A percentile compares a stretch with the other conserved stretches of the same genome.
These are phyloP conservation scores for Sphaerulina musiva DNA, from an alignment of 2,329 filamentous ascomycete genomes.

Conservation along the genomic window DNA sequence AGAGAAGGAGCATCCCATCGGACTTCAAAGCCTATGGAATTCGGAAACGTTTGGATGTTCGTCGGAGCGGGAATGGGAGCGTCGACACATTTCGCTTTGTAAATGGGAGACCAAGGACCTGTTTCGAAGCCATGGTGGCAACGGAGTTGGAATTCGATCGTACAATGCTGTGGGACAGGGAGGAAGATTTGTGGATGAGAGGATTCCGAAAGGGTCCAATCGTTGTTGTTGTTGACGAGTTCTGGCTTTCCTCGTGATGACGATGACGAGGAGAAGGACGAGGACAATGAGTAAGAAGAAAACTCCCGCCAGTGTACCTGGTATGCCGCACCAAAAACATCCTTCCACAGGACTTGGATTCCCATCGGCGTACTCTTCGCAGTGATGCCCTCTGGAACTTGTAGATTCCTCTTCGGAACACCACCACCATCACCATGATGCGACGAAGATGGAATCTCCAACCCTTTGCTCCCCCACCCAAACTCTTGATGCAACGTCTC, in stretches of 20 bases:
- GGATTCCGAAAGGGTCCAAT: not conserved
- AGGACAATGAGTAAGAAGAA: too few relatives aligned
- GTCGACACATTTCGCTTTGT: not conserved
- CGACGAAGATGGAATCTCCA: slow-evolving; percentile 2
- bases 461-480: slow-evolving; percentile 1
- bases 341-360: slow-evolving; percentile 13
- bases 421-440: too few relatives aligned
- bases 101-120: slow-evolving; percentile 11
- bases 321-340: slow-evolving; percentile 20
- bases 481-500: slow-evolving; percentile 9
- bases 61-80: not conserved
- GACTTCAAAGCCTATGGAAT: slow-evolving; percentile 10
- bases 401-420: slow-evolving; percentile 11
- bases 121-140: slow-evolving; percentile 11
- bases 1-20: slow-evolving; percentile 4
- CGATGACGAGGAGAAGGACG: too few relatives aligned
- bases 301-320: slow-evolving; percentile 4
- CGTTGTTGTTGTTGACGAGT: too few relatives aligned
- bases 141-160: slow-evolving; percentile 9
- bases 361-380: slow-evolving; percentile 12
- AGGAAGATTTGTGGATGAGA: not conserved
- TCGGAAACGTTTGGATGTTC: slow-evolving; percentile 5
- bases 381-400: slow-evolving; percentile 4
- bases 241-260: too few relatives aligned
- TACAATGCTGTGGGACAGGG: too few relatives aligned